phyloP scores from a whole-genome alignment of 2,329 filamentous ascomycete species.

The Cryphonectria naterciae region DNA sequence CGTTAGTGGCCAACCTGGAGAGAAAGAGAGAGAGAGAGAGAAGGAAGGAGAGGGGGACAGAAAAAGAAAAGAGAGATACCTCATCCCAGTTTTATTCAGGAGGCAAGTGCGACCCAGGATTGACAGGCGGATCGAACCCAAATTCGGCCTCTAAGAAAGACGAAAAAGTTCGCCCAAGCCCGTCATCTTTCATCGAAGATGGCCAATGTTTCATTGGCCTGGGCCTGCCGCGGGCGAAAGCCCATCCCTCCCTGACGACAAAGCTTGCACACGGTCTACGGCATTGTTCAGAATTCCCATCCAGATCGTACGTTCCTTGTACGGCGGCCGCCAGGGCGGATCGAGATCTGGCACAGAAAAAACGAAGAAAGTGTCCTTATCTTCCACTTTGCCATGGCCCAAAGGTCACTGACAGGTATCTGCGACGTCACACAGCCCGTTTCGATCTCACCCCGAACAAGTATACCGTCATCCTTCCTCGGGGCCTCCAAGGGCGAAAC shows the following conservation, averaged over 20 bases:
- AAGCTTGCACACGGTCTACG: slow-evolving; percentile 4
- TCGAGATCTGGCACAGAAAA: slow-evolving; percentile 26
- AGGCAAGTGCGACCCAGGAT: not conserved
- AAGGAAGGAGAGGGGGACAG: not conserved
- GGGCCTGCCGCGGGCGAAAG: not conserved
- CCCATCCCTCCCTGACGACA: slow-evolving; percentile 14
- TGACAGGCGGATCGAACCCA: not conserved
- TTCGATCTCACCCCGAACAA: not conserved
- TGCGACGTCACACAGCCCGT: slow-evolving; percentile 16
- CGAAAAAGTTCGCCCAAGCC: not conserved
- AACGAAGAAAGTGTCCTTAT: slow-evolving; percentile 9
- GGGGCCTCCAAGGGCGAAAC: not conserved
- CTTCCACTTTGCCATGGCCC: slow-evolving; percentile 9
- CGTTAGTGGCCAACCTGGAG: not conserved
- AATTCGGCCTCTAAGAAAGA: not conserved
- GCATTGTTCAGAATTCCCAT: slow-evolving; percentile 17
- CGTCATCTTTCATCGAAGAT: slow-evolving; percentile 16
- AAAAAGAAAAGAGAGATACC: not conserved
- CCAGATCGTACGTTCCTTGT: slow-evolving; percentile 12
- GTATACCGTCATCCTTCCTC: slow-evolving; percentile 6
- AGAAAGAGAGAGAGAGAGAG: not conserved
- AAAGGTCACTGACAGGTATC: slow-evolving; percentile 22
- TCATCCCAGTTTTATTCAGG: not conserved
- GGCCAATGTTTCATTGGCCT: slow-evolving; percentile 12
- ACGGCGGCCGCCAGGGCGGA: slow-evolving; percentile 18